Evolutionary conservation across 1,284 basidiomycete species (phyloP).

Genomic region (Sphaerobolus stellatus): DNA sequence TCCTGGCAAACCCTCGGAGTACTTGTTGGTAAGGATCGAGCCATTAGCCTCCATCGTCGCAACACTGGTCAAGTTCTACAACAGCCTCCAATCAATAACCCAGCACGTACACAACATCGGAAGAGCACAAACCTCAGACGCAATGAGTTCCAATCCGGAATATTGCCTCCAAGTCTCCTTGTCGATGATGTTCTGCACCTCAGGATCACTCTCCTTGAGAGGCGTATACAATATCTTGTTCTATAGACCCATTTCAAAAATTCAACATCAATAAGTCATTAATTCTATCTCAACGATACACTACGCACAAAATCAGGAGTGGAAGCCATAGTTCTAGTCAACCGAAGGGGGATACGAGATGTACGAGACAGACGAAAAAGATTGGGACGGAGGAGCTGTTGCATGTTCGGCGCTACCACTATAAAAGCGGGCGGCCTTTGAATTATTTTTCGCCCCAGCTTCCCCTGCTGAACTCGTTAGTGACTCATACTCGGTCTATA

Average conservation of each 20-base stretch:
- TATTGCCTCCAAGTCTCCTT: constrained; percentile 99
- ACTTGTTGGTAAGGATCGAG: constrained; percentile 98
- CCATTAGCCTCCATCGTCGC: constrained; percentile 99
- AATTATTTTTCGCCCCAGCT: too few relatives aligned
- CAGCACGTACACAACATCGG: constrained; percentile 1
- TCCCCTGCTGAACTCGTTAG: too few relatives aligned
- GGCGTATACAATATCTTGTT: constrained; percentile 91
- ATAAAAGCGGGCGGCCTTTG: background rate
- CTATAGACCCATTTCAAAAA: too few relatives aligned
- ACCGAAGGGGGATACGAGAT: too few relatives aligned
- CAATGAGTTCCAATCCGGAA: constrained; percentile 95
- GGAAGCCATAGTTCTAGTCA: constrained; percentile 8
- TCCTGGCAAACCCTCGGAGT: constrained; percentile 92
- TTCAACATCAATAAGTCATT: too few relatives aligned
- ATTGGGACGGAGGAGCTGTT: background rate
- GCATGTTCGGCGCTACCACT: constrained; percentile 5
- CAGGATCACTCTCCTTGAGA: constrained; percentile 89
- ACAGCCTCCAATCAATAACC: constrained; percentile 9
- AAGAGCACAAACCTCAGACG: constrained; percentile 76
- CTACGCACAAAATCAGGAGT: constrained; percentile 4
- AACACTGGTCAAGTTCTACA: constrained; percentile 88
- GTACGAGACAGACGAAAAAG: background rate
- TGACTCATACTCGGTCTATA: too few relatives aligned
- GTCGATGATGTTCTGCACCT: constrained; percentile 96
- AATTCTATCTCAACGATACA: background rate